Conservation (phyloP, 495 filamentous ascomycete species). For the Talaromyces adpressus region DNA sequence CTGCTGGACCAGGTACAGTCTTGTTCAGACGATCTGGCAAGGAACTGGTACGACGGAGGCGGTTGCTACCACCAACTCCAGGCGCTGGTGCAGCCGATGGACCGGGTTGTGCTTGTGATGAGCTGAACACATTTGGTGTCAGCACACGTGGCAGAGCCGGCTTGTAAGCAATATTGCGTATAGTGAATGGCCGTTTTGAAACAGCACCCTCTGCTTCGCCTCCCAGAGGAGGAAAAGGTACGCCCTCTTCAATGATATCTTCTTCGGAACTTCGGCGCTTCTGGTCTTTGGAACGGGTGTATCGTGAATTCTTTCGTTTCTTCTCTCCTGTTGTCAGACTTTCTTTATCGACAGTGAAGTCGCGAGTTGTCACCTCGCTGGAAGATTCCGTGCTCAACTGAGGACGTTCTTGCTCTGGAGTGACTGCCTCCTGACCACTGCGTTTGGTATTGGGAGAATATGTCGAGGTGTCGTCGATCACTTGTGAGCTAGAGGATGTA, state of each 20-base stretch:
- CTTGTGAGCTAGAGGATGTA: conserved; percentile 6
- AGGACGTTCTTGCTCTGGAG: not conserved
- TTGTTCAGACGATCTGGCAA: conserved; percentile 45
- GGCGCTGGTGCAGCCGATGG: conserved; percentile 25
- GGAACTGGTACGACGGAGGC: conserved; percentile 70
- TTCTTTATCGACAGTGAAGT: not conserved
- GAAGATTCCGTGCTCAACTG: not conserved
- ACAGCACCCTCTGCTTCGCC: conserved; percentile 9
- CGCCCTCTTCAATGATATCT: conserved; percentile 2
- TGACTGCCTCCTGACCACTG: not conserved
- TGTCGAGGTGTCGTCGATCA: not conserved
- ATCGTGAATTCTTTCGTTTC: conserved; percentile 7
- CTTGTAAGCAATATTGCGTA: conserved; percentile 38
- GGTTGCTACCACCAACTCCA: conserved; percentile 36
- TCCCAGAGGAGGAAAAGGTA: conserved; percentile 17
- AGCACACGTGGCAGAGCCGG: conserved; percentile 53
- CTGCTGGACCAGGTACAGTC: not conserved
- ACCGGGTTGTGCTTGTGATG: conserved; percentile 13
- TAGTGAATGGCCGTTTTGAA: conserved; percentile 33
- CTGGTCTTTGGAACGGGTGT: conserved; percentile 3
- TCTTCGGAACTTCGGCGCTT: conserved; percentile 12
- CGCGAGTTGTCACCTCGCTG: not conserved
- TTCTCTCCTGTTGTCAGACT: not conserved
- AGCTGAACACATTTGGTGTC: conserved; percentile 59
- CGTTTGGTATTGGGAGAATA: not conserved